Evolutionary conservation across 2,329 filamentous ascomycete genomes (phyloP).

Genomic region (Geosmithia putterillii): DNA sequence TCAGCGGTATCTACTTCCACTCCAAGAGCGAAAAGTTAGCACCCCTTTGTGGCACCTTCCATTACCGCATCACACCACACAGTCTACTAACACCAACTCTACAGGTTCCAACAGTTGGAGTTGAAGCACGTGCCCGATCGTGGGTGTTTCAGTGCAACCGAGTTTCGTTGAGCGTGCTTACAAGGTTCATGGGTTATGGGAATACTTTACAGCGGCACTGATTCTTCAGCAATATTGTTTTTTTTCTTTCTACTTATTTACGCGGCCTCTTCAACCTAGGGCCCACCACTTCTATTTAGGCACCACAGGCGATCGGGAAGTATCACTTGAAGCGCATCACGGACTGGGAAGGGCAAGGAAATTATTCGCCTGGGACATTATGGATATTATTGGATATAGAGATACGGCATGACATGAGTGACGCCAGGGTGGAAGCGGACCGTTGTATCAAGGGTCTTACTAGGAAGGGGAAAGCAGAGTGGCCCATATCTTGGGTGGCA

Average conservation of each 20-base stretch:
- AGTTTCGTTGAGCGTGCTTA: conserved; percentile 46
- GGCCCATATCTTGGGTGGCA: not conserved
- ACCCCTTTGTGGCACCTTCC: not conserved
- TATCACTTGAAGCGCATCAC: not conserved
- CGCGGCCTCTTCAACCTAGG: not conserved
- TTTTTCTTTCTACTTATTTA: not conserved
- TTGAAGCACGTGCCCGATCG: conserved; percentile 76
- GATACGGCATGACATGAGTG: not conserved
- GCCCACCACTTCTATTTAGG: not conserved
- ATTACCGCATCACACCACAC: not conserved
- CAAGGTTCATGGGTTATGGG: not conserved
- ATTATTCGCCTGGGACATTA: not conserved
- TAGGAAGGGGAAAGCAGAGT: not conserved
- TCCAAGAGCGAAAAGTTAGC: conserved; percentile 93
- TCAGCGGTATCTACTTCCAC: conserved; percentile 95
- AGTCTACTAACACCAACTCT: not conserved
- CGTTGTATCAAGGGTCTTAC: not conserved
- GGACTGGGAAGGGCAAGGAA: not conserved
- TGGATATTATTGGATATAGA: not conserved
- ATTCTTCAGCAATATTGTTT: not conserved
- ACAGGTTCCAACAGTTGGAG: conserved; percentile 83
- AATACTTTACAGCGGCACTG: too few species aligned
- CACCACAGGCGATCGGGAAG: not conserved
- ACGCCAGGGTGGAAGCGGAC: not conserved
- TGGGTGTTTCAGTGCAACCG: conserved; percentile 75